phyloP scores from a whole-genome alignment of 108 stramenopile species.

The Stephanodiscus triporus region DNA sequence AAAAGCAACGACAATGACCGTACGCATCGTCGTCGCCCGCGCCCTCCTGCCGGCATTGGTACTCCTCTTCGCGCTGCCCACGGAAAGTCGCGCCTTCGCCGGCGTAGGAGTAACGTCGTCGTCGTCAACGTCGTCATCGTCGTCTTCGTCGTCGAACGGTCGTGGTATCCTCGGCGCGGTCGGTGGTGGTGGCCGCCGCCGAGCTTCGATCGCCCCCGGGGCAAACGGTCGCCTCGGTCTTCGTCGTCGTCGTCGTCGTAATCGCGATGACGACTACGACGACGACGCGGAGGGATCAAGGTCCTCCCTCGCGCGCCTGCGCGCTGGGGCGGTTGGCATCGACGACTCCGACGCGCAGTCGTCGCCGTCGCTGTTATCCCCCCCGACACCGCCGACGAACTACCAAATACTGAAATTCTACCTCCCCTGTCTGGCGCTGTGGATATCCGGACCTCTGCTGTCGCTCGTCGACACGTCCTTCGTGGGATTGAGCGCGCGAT shows the following conservation, averaged over 20 bases:
- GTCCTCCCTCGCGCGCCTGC: conserved; percentile 5
- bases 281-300: not conserved
- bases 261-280: not conserved
- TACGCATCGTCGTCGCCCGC: not conserved
- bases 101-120: not conserved
- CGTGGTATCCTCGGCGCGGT: not conserved
- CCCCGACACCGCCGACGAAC: conserved; percentile 64
- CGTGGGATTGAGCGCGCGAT: conserved; percentile 73
- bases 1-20: conserved; percentile 2
- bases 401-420: conserved; percentile 69
- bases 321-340: not conserved
- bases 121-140: not conserved
- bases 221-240: not conserved
- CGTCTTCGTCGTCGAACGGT: too few relatives aligned
- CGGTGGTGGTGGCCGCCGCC: not conserved
- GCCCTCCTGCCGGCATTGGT: not conserved
- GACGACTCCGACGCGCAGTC: conserved; percentile 3
- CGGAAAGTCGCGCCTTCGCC: conserved; percentile 21
- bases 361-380: conserved; percentile 10
- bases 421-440: conserved; percentile 78
- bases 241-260: not conserved
- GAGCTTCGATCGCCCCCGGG: too few relatives aligned
- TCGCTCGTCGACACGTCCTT: conserved; percentile 84
- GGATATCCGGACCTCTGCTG: conserved; percentile 83
- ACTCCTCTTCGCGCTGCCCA: conserved; percentile 6